These are phyloP conservation scores for Trichoderma atrobrunneum DNA, from an alignment of 2,329 filamentous ascomycete genomes.

Conservation along the genomic window DNA sequence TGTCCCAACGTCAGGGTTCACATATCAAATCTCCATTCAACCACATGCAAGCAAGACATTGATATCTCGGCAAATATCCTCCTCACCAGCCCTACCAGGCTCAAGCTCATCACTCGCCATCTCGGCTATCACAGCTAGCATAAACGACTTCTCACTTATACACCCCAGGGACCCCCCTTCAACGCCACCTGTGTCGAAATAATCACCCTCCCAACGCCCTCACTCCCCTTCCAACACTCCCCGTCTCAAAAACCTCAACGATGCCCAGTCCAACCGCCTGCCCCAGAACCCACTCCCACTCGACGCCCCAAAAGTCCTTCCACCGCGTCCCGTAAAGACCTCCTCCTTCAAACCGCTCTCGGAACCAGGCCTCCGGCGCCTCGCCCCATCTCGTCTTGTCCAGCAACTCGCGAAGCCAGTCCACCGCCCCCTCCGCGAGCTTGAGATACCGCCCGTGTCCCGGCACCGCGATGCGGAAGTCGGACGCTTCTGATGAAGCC, in stretches of 20 bases:
- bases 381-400: slow-evolving; percentile 60
- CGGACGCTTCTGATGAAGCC: slow-evolving; percentile 17
- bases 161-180: background rate
- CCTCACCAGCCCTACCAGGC: background rate
- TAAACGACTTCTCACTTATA: background rate
- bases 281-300: slow-evolving; percentile 68
- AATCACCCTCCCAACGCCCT: slow-evolving; percentile 36
- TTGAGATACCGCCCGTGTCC: slow-evolving; percentile 66
- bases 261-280: slow-evolving; percentile 69
- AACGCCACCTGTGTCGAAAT: background rate
- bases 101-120: background rate
- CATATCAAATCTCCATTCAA: background rate
- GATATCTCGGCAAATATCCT: background rate
- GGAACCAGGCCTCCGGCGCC: slow-evolving; percentile 58
- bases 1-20: background rate
- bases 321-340: slow-evolving; percentile 47
- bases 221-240: slow-evolving; percentile 68
- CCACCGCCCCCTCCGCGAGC: slow-evolving; percentile 58
- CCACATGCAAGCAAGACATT: background rate
- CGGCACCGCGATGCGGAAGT: slow-evolving; percentile 60
- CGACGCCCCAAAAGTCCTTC: slow-evolving; percentile 66
- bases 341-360: slow-evolving; percentile 70
- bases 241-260: slow-evolving; percentile 72
- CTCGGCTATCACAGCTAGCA: background rate
- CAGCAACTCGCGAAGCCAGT: slow-evolving; percentile 60